Percentiles rank a stretch among this genome's conserved stretches.
Evolutionary conservation across 2,329 filamentous ascomycete species (phyloP).

Genomic region (Botrytis porri): DNA sequence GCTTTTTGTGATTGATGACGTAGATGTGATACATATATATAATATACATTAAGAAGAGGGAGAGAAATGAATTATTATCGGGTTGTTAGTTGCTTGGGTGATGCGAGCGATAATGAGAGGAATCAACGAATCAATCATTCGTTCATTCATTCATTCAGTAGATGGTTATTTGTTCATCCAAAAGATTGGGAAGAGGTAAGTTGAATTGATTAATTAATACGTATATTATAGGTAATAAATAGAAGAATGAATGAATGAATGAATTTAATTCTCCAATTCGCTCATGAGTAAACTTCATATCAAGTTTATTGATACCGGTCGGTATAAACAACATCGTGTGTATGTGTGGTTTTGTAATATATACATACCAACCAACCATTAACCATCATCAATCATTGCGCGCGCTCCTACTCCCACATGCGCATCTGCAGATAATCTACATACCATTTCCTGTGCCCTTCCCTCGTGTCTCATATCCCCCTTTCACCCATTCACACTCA

Average conservation of each 20-base stretch:
- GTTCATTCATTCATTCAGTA: not conserved
- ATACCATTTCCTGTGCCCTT: not conserved
- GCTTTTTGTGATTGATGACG: no score
- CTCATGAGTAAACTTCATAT: not conserved
- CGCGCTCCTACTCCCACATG: not conserved
- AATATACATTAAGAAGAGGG: no score
- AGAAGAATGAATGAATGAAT: not conserved
- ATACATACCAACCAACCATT: not conserved
- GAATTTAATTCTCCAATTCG: not conserved
- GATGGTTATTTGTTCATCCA: not conserved
- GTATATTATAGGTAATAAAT: not conserved
- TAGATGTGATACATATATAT: not conserved
- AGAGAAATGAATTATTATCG: no score
- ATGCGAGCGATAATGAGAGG: not conserved
- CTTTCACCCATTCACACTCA: not conserved
- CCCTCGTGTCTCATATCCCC: no score
- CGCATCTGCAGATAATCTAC: not conserved
- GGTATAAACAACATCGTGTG: not conserved
- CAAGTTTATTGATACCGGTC: not conserved
- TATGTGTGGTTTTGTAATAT: not conserved
- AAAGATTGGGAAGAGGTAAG: not conserved
- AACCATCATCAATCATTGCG: no score
- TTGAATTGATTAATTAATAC: not conserved
- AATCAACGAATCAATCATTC: no score
- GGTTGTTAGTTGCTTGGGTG: not conserved